phyloP scores from a whole-genome alignment of 345 rosid species.

The Lumnitzera racemosa region DNA sequence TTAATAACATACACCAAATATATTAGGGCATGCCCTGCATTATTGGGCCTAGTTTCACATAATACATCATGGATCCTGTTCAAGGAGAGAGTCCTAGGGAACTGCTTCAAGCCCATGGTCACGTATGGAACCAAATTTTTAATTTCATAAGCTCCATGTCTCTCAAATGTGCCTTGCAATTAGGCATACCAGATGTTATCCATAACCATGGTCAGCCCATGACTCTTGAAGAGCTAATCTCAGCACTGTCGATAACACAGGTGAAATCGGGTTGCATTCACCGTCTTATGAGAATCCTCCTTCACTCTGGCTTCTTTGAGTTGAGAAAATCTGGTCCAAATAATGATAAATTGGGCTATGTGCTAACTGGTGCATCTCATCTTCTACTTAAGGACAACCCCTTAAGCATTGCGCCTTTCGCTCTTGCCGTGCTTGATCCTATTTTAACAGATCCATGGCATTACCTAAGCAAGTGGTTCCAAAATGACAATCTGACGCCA shows the following conservation, averaged over 20 bases:
- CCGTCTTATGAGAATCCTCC: conserved; percentile 29
- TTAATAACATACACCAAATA: no score
- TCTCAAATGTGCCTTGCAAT: conserved; percentile 28
- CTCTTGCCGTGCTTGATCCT: conserved; percentile 10
- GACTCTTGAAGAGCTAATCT: conserved; percentile 15
- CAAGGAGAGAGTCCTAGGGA: not conserved
- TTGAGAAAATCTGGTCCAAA: not conserved
- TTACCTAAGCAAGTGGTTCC: conserved; percentile 22
- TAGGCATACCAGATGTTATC: conserved; percentile 36
- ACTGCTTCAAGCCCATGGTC: conserved; percentile 21
- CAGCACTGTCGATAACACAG: conserved; percentile 10
- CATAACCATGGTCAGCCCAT: conserved; percentile 32
- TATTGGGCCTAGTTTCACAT: no score
- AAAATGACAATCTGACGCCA: conserved; percentile 3
- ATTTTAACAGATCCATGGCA: conserved; percentile 6
- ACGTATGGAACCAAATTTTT: conserved; percentile 17
- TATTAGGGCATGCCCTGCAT: no score
- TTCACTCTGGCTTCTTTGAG: conserved; percentile 31
- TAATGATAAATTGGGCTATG: conserved; percentile 11
- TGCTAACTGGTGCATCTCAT: conserved; percentile 12
- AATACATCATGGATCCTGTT: no score
- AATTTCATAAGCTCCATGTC: conserved; percentile 27
- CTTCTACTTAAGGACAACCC: conserved; percentile 19
- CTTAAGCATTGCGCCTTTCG: not conserved
- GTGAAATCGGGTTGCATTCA: conserved; percentile 10